Conservation (phyloP, 306 rosid species). For the Gastrolobium villosum region DNA sequence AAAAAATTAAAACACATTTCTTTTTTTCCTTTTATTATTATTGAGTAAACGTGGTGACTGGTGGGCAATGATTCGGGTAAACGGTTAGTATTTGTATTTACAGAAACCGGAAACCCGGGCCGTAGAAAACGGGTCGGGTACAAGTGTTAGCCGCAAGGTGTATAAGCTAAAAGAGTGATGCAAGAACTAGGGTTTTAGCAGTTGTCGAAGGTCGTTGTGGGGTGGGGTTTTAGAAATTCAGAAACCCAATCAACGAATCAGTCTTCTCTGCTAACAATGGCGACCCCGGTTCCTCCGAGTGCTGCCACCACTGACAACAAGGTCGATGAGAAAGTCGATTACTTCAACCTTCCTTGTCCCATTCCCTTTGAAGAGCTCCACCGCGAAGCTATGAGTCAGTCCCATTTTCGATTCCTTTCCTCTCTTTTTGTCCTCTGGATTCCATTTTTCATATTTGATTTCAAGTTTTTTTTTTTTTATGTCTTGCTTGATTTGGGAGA, state of each 20-base stretch:
- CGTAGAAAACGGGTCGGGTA: slow-evolving; percentile 10
- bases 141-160: not conserved
- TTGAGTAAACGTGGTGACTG: not conserved
- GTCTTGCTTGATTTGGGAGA: not conserved
- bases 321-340: slow-evolving; percentile 70
- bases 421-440: not conserved
- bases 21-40: too few relatives aligned
- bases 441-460: not conserved
- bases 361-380: slow-evolving; percentile 95
- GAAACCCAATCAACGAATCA: not conserved
- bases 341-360: slow-evolving; percentile 88
- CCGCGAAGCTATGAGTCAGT: slow-evolving; percentile 95
- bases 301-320: slow-evolving; percentile 40
- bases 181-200: slow-evolving; percentile 52
- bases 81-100: not conserved
- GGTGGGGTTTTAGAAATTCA: slow-evolving; percentile 46
- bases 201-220: slow-evolving; percentile 12
- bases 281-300: slow-evolving; percentile 45
- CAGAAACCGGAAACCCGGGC: not conserved
- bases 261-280: slow-evolving; percentile 52
- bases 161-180: not conserved
- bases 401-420: not conserved
- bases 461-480: not conserved
- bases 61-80: not conserved
- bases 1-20: too few relatives aligned